Evolutionary conservation across 2,329 filamentous ascomycete genomes (phyloP), one percentile per base, ranked within the genome.

Genomic region (Aspergillus caelatus): DNA sequence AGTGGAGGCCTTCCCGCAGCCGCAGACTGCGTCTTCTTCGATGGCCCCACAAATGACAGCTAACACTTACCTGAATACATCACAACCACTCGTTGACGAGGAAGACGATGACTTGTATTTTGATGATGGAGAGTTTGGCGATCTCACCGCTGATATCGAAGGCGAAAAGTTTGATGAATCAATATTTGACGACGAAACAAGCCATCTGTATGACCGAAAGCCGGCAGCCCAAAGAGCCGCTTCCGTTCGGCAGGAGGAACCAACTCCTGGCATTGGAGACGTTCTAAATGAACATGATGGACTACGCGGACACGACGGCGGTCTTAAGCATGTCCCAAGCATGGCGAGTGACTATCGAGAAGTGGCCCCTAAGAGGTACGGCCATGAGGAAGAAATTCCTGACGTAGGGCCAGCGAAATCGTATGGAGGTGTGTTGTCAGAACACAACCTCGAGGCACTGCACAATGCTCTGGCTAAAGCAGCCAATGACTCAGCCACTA

Each of bases 401-500:
- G 71, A 74, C 23, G 61, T 58, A 75, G 83, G 69, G 76, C 78
- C 63, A 74, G 69, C 72, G 2, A 71, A 76, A 26, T 65, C 71
- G 14, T 71, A 75, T 56, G 72, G 72, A 28, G 75, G 74, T 52
- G 75, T 80, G 43, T 72, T 85, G 43, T 85, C 84, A 28, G 82
- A 86, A 70, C 81, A 84, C 41, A 88, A 85, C 62, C 80, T 91
- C 23, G 88, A 88, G 48, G 90, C 88, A 1, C 94, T 97, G 71
- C 93, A 97, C 73, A 90, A 90, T 58, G 93, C 93, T 1, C 83
- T 98, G 5, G 93, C 92, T 1, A 89, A 91, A 54, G 94, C 93
- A 8, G 91, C 93, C 11, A 89, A 90, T 65, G 85, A 90, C 73
- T 93, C 93, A 7, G 90, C 88, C 26, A 88, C 88, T 1, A 89